phyloP scores from a whole-genome alignment of 106 monocot species.

The Agapanthus africanus region DNA sequence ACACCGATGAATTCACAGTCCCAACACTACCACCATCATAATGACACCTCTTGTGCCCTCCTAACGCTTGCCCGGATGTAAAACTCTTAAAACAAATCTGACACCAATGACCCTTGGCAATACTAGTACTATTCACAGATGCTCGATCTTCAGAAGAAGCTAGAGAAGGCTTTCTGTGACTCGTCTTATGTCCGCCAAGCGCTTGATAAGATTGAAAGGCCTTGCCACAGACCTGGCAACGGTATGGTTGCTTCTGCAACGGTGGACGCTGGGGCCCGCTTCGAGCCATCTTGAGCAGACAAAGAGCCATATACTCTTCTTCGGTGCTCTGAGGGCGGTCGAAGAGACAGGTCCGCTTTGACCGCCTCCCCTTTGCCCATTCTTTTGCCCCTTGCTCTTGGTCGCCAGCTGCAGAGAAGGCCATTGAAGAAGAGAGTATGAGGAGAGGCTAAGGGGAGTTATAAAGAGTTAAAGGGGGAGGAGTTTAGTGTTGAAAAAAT shows the following conservation, averaged over 20 bases:
- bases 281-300: slow-evolving; percentile 64
- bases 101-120: slow-evolving; percentile 24
- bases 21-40: slow-evolving; percentile 30
- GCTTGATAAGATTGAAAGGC: slow-evolving; percentile 65
- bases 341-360: slow-evolving; percentile 26
- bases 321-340: too few relatives aligned
- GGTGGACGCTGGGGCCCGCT: neutral
- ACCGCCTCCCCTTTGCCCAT: slow-evolving; percentile 26
- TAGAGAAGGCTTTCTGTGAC: slow-evolving; percentile 21
- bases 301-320: slow-evolving; percentile 66
- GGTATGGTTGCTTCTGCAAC: neutral
- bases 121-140: neutral
- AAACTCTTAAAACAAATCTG: slow-evolving; percentile 33
- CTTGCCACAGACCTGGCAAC: slow-evolving; percentile 60
- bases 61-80: slow-evolving; percentile 45
- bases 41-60: slow-evolving; percentile 65
- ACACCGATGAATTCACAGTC: neutral
- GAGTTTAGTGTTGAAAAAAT: neutral
- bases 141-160: neutral
- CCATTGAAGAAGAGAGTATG: neutral
- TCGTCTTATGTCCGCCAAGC: slow-evolving; percentile 42
- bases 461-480: neutral
- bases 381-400: neutral
- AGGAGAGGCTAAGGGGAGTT: neutral
- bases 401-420: too few relatives aligned